Conservation (phyloP, 2,329 filamentous ascomycete species). For the Verticillium isaacii region DNA sequence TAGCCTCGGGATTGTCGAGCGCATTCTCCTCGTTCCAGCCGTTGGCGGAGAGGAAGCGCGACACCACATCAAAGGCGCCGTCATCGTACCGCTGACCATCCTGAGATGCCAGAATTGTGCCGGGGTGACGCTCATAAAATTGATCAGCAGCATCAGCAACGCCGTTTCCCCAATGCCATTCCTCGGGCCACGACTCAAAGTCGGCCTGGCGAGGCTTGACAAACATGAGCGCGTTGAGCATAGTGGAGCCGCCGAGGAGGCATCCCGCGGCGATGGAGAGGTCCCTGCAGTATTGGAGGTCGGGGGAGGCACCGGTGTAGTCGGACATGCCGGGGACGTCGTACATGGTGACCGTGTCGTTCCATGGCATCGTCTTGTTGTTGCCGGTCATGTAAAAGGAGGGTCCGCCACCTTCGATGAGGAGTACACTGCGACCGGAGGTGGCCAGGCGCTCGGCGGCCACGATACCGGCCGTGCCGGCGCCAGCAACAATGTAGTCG, state of each 20-base stretch:
- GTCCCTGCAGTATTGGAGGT: too few species aligned
- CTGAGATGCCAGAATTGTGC: conserved; percentile 11
- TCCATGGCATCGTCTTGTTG: conserved; percentile 17
- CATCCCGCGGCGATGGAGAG: conserved; percentile 18
- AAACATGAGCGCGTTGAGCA: conserved; percentile 20
- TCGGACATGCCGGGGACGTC: conserved; percentile 13
- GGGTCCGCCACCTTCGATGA: conserved; percentile 20
- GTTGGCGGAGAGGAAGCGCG: conserved; percentile 10
- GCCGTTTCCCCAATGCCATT: conserved; percentile 12
- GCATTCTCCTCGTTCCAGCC: conserved; percentile 13
- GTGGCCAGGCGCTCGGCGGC: conserved; percentile 9
- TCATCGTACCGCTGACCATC: conserved; percentile 16
- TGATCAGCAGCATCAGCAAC: conserved; percentile 13
- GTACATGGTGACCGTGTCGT: conserved; percentile 17
- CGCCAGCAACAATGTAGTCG: conserved; percentile 13
- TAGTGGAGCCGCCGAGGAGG: conserved; percentile 24
- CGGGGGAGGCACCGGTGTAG: not conserved
- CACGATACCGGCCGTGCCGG: conserved; percentile 11
- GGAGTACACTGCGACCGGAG: conserved; percentile 12
- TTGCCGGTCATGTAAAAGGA: conserved; percentile 12
- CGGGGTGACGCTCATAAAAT: conserved; percentile 14
- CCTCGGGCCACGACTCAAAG: conserved; percentile 13
- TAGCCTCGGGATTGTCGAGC: conserved; percentile 13
- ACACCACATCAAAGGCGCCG: conserved; percentile 10
- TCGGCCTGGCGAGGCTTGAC: conserved; percentile 13